Evolutionary conservation across 176 grass and related monocot genomes (phyloP).

Genomic region (Carex parvula): DNA sequence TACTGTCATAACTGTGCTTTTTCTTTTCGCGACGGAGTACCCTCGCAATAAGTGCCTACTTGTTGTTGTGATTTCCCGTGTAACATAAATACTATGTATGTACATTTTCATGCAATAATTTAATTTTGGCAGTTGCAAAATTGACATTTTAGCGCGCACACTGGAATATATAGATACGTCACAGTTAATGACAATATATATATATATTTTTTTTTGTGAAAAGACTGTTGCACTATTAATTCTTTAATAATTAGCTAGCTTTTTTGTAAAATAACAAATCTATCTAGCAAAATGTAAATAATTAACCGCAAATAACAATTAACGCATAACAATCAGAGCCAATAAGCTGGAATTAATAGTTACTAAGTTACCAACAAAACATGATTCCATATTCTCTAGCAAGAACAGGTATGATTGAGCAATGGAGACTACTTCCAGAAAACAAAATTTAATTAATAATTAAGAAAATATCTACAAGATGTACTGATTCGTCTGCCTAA

Average conservation of each 20-base stretch:
- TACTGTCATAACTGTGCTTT: too few relatives aligned
- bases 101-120: not conserved
- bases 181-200: not conserved
- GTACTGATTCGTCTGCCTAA: not conserved
- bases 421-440: conserved; percentile 10
- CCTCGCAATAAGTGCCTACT: too few relatives aligned
- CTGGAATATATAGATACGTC: not conserved
- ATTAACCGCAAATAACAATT: not conserved
- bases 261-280: not conserved
- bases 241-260: too few relatives aligned
- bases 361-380: not conserved
- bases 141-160: not conserved
- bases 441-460: not conserved
- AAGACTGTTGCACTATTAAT: not conserved
- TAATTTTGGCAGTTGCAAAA: not conserved
- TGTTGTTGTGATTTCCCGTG: not conserved
- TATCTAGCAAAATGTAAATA: not conserved
- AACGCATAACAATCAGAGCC: not conserved
- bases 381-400: conserved; percentile 4
- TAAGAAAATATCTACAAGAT: conserved; percentile 12
- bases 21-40: too few relatives aligned
- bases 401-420: conserved; percentile 12
- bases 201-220: not conserved
- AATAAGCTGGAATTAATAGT: conserved; percentile 1
- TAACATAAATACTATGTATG: not conserved